Percentiles rank a stretch among this genome's conserved stretches.
These are phyloP conservation scores for Tulasnella calospora DNA, from an alignment of 768 basidiomycete species.

Conservation along the genomic window DNA sequence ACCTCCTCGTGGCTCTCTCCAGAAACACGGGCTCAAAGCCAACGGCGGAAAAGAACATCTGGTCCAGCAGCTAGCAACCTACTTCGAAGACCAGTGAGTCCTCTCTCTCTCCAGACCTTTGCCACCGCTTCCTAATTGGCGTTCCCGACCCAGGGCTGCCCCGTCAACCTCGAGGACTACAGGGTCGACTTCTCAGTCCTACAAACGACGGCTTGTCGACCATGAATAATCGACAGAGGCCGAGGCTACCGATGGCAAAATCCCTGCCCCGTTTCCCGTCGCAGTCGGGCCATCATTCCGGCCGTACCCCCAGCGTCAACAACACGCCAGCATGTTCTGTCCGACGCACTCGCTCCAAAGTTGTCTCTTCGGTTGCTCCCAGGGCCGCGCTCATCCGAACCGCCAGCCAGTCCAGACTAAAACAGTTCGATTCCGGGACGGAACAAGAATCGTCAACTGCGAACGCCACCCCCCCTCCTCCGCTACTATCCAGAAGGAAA, in stretches of 20 bases:
- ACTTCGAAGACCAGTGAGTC: too few relatives aligned
- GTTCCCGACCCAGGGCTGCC: background rate
- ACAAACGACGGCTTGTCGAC: background rate
- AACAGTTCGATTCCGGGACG: background rate
- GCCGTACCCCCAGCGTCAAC: too few relatives aligned
- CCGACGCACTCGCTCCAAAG: too few relatives aligned
- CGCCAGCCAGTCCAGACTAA: background rate
- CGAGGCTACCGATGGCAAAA: background rate
- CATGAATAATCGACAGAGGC: background rate
- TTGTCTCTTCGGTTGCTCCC: background rate
- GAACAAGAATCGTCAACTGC: background rate
- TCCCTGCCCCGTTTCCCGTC: background rate
- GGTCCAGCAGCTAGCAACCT: too few relatives aligned
- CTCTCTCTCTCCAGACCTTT: too few relatives aligned
- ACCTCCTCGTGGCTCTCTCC: too few relatives aligned
- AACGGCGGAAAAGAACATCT: too few relatives aligned
- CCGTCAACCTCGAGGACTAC: background rate
- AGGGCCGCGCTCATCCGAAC: background rate
- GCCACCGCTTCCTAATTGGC: background rate
- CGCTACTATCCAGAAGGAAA: background rate
- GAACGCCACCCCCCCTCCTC: background rate
- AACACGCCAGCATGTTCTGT: too few relatives aligned
- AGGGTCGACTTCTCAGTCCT: background rate
- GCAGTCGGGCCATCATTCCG: too few relatives aligned
- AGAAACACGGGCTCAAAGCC: slow-evolving; percentile 23